These are phyloP conservation scores for Melaleuca alternifolia DNA, from an alignment of 345 rosid species.

Conservation along the genomic window DNA sequence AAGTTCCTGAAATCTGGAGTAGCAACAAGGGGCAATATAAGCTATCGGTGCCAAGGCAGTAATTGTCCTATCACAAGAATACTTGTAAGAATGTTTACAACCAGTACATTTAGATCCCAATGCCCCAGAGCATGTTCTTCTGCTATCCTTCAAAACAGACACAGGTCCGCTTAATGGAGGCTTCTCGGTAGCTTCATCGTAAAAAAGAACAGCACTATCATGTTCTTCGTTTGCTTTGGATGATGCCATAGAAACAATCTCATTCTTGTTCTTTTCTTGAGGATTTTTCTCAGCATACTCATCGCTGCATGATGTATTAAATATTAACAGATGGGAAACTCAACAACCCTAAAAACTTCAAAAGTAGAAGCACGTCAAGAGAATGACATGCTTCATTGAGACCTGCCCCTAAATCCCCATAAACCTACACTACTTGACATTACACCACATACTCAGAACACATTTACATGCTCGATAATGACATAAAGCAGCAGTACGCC, in stretches of 20 bases:
- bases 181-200: neutral
- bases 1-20: slow-evolving; percentile 33
- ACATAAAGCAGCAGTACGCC: neutral
- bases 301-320: slow-evolving; percentile 21
- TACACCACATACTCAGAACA: neutral
- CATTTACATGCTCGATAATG: neutral
- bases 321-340: neutral
- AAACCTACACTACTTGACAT: neutral
- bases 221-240: slow-evolving; percentile 8
- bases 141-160: slow-evolving; percentile 1
- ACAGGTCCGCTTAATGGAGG: slow-evolving; percentile 10
- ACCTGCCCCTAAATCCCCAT: neutral
- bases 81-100: slow-evolving; percentile 26
- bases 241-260: slow-evolving; percentile 2
- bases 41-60: slow-evolving; percentile 60
- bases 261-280: neutral
- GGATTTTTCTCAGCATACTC: slow-evolving; percentile 17
- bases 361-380: neutral
- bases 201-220: neutral
- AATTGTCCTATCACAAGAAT: slow-evolving; percentile 37
- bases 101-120: slow-evolving; percentile 15
- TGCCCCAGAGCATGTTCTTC: slow-evolving; percentile 3
- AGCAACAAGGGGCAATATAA: slow-evolving; percentile 28
- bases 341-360: neutral
- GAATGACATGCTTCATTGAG: neutral